Evolutionary conservation across 2,329 filamentous ascomycete genomes (phyloP).

Genomic region (Nannizziopsis arthrosporioides): DNA sequence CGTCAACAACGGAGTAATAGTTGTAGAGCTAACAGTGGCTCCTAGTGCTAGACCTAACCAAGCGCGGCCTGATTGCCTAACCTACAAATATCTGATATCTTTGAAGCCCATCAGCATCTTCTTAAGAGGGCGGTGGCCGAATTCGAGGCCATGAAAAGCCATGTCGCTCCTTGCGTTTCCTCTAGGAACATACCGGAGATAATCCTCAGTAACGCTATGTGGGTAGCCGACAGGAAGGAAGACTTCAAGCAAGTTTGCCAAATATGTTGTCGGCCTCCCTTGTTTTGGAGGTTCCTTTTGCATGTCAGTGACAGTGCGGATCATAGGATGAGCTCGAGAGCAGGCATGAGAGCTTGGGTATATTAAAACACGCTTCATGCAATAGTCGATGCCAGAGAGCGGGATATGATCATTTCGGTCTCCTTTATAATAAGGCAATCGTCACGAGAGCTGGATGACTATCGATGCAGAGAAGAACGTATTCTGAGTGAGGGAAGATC

Average conservation of each 20-base stretch:
- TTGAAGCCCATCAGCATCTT: background rate
- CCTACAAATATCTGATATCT: slow-evolving; percentile 55
- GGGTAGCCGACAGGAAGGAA: slow-evolving; percentile 85
- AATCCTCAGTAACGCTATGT: slow-evolving; percentile 73
- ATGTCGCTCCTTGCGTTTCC: no score
- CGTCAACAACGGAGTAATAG: background rate
- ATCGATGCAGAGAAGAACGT: no score
- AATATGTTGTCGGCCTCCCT: slow-evolving; percentile 19
- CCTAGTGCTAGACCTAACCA: no score
- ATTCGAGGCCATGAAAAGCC: background rate
- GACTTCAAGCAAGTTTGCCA: slow-evolving; percentile 48
- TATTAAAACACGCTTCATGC: no score
- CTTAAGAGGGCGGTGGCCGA: background rate
- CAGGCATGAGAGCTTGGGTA: no score
- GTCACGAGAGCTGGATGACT: no score
- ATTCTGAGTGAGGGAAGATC: background rate
- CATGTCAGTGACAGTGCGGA: background rate
- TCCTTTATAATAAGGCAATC: no score
- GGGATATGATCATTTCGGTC: no score
- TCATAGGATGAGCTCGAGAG: background rate
- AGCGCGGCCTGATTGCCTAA: background rate
- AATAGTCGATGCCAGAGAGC: no score
- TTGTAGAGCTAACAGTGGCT: no score
- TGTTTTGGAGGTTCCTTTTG: slow-evolving; percentile 11
- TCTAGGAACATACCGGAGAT: slow-evolving; percentile 49